These are phyloP conservation scores for Jatropha podagrica DNA, from an alignment of 441 rosid species.

Conservation along the genomic window DNA sequence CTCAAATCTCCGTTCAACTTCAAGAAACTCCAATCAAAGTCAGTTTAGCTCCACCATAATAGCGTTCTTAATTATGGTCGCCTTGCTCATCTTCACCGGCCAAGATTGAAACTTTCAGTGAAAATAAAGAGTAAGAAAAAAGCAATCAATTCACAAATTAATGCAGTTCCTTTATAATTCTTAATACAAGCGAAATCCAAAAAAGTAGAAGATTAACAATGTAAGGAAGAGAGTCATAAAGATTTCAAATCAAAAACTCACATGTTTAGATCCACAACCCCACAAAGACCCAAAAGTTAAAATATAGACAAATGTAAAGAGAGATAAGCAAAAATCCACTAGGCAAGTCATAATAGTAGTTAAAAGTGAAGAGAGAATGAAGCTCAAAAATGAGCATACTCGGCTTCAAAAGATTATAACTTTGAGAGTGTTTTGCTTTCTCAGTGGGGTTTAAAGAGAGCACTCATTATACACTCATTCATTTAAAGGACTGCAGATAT, in stretches of 20 bases:
- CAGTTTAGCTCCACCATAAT: too few relatives aligned
- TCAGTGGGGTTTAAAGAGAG: constrained; percentile 34
- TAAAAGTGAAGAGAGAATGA: constrained; percentile 31
- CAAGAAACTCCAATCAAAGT: too few relatives aligned
- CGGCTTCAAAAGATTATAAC: constrained; percentile 28
- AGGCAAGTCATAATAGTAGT: constrained; percentile 27
- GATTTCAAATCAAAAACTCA: constrained; percentile 44
- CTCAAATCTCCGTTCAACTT: too few relatives aligned
- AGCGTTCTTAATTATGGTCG: too few relatives aligned
- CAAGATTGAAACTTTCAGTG: constrained; percentile 5
- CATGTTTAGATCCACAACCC: constrained; percentile 40
- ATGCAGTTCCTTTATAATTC: constrained; percentile 16
- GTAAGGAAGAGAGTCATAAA: constrained; percentile 22
- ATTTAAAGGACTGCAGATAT: constrained; percentile 21
- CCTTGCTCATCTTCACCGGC: too few relatives aligned
- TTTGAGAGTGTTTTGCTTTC: constrained; percentile 30
- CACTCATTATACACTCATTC: constrained; percentile 25
- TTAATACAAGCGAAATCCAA: constrained; percentile 12
- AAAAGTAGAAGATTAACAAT: constrained; percentile 28
- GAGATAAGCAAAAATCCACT: constrained; percentile 29
- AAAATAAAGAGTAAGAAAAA: background rate
- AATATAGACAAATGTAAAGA: constrained; percentile 28
- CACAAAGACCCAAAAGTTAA: constrained; percentile 38
- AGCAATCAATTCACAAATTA: constrained; percentile 21
- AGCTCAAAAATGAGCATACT: constrained; percentile 26